Conservation (phyloP, 352 stramenopile species). For the Globisporangium rhizosaccharum region DNA sequence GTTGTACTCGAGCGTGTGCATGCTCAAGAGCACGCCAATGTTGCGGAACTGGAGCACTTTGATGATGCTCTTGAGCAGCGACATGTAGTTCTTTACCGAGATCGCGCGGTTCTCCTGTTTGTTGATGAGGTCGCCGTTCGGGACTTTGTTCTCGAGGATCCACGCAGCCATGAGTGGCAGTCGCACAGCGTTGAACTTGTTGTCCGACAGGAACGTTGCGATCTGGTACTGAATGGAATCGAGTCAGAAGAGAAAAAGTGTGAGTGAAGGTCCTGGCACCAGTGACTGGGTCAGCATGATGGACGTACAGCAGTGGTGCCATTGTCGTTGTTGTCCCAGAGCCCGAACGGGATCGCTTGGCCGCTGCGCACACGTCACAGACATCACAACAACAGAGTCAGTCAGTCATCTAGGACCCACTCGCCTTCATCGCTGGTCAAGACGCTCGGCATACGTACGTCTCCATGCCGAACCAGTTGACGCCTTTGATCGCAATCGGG, state of each 20-base stretch:
- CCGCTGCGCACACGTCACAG: constrained; percentile 13
- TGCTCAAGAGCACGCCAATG: constrained; percentile 51
- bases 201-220: constrained; percentile 52
- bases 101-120: constrained; percentile 55
- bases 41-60: constrained; percentile 51
- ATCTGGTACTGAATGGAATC: constrained; percentile 42
- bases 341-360: constrained; percentile 52
- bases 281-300: neutral
- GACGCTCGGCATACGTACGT: constrained; percentile 23
- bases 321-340: constrained; percentile 69
- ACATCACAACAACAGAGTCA: neutral
- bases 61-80: constrained; percentile 42
- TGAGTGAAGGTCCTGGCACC: neutral
- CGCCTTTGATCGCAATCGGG: constrained; percentile 56
- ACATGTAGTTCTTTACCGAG: constrained; percentile 44
- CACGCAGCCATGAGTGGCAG: constrained; percentile 57
- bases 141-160: constrained; percentile 58
- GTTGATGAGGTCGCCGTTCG: constrained; percentile 40
- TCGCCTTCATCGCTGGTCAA: neutral
- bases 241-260: too few relatives aligned
- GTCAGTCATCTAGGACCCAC: too few relatives aligned
- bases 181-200: constrained; percentile 78
- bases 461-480: constrained; percentile 77
- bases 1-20: constrained; percentile 62
- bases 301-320: constrained; percentile 50